Conservation (phyloP, 1,284 basidiomycete species). For the Boletellus sp. region DNA sequence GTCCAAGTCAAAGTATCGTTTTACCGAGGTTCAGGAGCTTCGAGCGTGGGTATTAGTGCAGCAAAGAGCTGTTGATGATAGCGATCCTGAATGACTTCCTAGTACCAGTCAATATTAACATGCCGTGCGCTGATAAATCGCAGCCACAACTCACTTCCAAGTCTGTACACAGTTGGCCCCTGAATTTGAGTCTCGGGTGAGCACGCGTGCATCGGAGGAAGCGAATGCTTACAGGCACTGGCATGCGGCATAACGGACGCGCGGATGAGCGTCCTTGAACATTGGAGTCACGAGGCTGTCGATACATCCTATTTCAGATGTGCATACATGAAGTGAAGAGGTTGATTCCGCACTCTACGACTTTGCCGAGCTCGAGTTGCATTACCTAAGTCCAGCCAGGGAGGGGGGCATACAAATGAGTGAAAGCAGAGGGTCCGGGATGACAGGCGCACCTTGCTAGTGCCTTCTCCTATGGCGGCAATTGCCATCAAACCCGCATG, state of each 20-base stretch:
- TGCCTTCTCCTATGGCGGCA: slow-evolving; percentile 74
- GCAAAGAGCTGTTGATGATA: slow-evolving; percentile 67
- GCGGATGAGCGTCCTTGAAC: slow-evolving; percentile 74
- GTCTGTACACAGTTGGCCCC: slow-evolving; percentile 81
- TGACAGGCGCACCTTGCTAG: slow-evolving; percentile 47
- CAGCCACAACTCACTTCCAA: slow-evolving; percentile 53
- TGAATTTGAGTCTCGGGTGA: slow-evolving; percentile 28
- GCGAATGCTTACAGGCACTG: slow-evolving; percentile 66
- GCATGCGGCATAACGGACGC: slow-evolving; percentile 81
- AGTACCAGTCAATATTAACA: neutral
- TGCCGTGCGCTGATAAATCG: neutral
- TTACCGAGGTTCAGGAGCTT: slow-evolving; percentile 73
- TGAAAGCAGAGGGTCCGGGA: neutral
- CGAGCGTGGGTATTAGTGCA: slow-evolving; percentile 67
- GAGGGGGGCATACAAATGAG: neutral
- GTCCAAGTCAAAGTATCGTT: slow-evolving; percentile 4
- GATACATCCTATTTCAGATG: neutral
- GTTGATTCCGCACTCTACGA: slow-evolving; percentile 53
- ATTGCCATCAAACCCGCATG: slow-evolving; percentile 82
- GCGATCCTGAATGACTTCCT: slow-evolving; percentile 74
- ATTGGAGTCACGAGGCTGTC: slow-evolving; percentile 67
- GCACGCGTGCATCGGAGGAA: neutral
- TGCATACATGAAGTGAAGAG: neutral
- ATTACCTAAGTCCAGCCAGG: slow-evolving; percentile 53
- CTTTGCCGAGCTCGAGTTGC: slow-evolving; percentile 71